Evolutionary conservation across 108 stramenopile genomes (phyloP).

Genomic region (Cyclostephanos tholiformis): DNA sequence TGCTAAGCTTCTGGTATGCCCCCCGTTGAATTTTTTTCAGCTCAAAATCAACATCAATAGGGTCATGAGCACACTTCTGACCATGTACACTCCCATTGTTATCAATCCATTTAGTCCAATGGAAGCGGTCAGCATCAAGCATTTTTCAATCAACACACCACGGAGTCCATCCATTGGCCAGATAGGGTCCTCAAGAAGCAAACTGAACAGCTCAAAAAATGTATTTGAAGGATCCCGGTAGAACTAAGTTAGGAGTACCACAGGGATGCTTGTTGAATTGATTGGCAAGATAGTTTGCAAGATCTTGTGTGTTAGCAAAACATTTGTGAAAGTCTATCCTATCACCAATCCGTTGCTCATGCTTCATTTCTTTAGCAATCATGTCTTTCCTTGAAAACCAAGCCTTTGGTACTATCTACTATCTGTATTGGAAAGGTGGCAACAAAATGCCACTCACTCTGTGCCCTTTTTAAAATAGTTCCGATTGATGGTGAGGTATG

Average conservation of each 20-base stretch:
- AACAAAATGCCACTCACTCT: conserved; percentile 57
- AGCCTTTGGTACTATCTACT: conserved; percentile 16
- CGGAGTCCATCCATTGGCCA: conserved; percentile 31
- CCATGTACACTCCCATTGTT: conserved; percentile 52
- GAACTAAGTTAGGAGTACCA: conserved; percentile 37
- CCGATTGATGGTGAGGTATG: conserved; percentile 34
- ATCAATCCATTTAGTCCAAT: conserved; percentile 67
- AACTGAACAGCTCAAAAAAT: conserved; percentile 57
- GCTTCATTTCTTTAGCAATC: conserved; percentile 60
- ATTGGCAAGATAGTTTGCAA: conserved; percentile 49
- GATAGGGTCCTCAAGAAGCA: conserved; percentile 49
- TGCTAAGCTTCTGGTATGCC: conserved; percentile 9
- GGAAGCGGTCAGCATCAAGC: conserved; percentile 51
- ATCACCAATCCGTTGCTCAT: conserved; percentile 43
- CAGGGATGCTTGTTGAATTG: conserved; percentile 51
- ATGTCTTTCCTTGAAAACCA: conserved; percentile 45
- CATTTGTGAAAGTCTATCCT: conserved; percentile 46
- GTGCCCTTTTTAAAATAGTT: conserved; percentile 44
- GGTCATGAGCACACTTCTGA: conserved; percentile 15
- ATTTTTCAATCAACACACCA: conserved; percentile 64
- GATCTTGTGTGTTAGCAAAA: conserved; percentile 56
- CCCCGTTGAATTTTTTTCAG: conserved; percentile 26
- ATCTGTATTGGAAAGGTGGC: conserved; percentile 33
- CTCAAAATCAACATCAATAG: conserved; percentile 49
- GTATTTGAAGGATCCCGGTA: conserved; percentile 41